phyloP scores from a whole-genome alignment of 2,329 filamentous ascomycete species.

The Scleromitrula shiraiana region DNA sequence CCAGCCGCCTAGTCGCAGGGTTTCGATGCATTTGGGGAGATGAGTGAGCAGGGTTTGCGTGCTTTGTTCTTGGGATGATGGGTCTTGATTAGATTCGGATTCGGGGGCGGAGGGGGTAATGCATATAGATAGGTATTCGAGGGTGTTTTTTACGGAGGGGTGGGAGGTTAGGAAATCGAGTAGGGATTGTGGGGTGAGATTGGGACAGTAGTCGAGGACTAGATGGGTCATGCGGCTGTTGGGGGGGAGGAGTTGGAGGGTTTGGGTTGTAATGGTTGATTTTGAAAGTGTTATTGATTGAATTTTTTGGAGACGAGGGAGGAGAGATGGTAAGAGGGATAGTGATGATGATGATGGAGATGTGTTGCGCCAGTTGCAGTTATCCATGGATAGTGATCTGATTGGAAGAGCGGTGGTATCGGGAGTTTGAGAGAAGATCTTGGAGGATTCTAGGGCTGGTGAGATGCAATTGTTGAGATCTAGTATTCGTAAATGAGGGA shows the following conservation, averaged over 20 bases:
- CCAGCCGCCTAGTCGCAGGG: conserved; percentile 6
- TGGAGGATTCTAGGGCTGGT: not conserved
- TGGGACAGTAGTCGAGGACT: conserved; percentile 65
- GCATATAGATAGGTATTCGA: not conserved
- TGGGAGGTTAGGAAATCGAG: conserved; percentile 63
- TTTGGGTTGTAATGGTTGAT: conserved; percentile 62
- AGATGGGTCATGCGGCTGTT: conserved; percentile 65
- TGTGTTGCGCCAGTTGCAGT: not conserved
- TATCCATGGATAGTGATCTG: conserved; percentile 5
- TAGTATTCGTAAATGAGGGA: conserved; percentile 2
- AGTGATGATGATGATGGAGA: not conserved
- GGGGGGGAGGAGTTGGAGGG: conserved; percentile 57
- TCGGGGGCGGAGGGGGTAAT: not conserved
- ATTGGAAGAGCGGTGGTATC: not conserved
- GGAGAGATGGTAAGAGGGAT: conserved; percentile 1
- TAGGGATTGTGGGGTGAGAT: conserved; percentile 56
- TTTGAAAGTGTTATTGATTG: conserved; percentile 43
- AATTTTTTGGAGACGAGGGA: conserved; percentile 3
- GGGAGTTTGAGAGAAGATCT: not conserved
- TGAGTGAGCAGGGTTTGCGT: conserved; percentile 1
- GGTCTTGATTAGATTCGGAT: too few species aligned
- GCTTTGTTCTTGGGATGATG: not conserved
- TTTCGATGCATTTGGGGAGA: conserved; percentile 1
- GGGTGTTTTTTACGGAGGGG: conserved; percentile 1
- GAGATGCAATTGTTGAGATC: conserved; percentile 8